phyloP scores from a whole-genome alignment of 352 stramenopile species.

The Globisporangium uncinulatum region DNA sequence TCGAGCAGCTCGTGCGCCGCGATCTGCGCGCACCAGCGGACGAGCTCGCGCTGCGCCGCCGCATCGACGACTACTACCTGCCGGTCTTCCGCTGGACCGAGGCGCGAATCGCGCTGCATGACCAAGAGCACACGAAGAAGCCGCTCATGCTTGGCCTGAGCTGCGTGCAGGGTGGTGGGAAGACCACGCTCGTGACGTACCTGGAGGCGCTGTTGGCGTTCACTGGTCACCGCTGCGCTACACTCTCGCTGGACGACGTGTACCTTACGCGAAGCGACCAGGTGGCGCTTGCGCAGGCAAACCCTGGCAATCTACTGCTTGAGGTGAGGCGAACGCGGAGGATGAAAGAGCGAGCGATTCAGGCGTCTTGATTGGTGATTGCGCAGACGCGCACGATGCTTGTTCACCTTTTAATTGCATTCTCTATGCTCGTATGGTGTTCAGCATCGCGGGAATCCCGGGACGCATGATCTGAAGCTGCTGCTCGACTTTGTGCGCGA shows the following conservation, averaged over 20 bases:
- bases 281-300: conserved; percentile 46
- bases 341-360: background rate
- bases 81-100: conserved; percentile 73
- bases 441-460: conserved; percentile 76
- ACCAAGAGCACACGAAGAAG: background rate
- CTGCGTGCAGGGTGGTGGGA: conserved; percentile 80
- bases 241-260: conserved; percentile 81
- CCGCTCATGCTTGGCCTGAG: conserved; percentile 66
- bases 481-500: conserved; percentile 52
- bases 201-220: conserved; percentile 54
- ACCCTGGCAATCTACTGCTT: conserved; percentile 66
- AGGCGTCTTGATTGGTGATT: too few species aligned
- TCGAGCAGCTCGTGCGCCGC: conserved; percentile 50
- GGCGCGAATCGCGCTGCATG: conserved; percentile 12
- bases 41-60: conserved; percentile 32
- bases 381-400: too few species aligned
- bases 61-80: conserved; percentile 71
- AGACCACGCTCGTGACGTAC: conserved; percentile 75
- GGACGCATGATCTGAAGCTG: conserved; percentile 74
- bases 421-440: background rate
- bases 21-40: conserved; percentile 26
- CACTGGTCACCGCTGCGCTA: conserved; percentile 54
- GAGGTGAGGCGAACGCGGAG: conserved; percentile 34
- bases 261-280: conserved; percentile 70
- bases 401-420: background rate